Percentiles rank a stretch among this genome's conserved stretches.
Conservation (phyloP, 352 stramenopile species). For the Phytopythium helicoides region DNA sequence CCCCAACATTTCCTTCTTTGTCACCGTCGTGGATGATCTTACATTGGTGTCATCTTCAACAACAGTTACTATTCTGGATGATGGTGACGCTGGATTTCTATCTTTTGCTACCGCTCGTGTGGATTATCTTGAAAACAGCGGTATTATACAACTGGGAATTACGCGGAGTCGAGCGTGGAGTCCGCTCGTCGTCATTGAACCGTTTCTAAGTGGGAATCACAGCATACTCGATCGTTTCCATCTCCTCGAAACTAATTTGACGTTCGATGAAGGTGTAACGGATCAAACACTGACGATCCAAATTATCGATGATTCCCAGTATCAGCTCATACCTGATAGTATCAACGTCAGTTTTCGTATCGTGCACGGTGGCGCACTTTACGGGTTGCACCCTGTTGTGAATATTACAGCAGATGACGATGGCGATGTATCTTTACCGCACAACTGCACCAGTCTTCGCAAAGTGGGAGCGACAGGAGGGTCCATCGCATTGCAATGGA, state of each 20-base stretch:
- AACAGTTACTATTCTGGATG: conserved; percentile 34
- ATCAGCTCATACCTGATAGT: conserved; percentile 38
- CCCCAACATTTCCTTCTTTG: conserved; percentile 36
- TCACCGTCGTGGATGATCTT: conserved; percentile 28
- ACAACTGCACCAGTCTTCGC: conserved; percentile 30
- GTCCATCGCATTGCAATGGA: conserved; percentile 40
- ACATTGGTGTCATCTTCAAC: conserved; percentile 23
- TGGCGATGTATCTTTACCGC: conserved; percentile 48
- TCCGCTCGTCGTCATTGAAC: conserved; percentile 25
- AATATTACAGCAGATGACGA: conserved; percentile 51
- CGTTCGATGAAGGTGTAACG: conserved; percentile 28
- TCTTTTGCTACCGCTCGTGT: conserved; percentile 25
- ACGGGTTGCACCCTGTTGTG: conserved; percentile 10
- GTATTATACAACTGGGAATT: conserved; percentile 20
- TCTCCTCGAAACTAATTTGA: conserved; percentile 22
- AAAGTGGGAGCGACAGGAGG: conserved; percentile 31
- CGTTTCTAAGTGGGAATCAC: conserved; percentile 11
- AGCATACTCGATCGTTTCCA: conserved; percentile 31
- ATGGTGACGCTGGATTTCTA: conserved; percentile 54
- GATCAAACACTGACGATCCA: conserved; percentile 18
- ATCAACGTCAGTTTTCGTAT: conserved; percentile 39
- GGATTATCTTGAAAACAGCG: conserved; percentile 31
- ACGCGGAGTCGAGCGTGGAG: conserved; percentile 21
- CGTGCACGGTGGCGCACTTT: conserved; percentile 26
- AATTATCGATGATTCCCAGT: conserved; percentile 37